These are phyloP conservation scores for Fusarium paranaense DNA, from an alignment of 2,329 filamentous ascomycete species.

Conservation along the genomic window DNA sequence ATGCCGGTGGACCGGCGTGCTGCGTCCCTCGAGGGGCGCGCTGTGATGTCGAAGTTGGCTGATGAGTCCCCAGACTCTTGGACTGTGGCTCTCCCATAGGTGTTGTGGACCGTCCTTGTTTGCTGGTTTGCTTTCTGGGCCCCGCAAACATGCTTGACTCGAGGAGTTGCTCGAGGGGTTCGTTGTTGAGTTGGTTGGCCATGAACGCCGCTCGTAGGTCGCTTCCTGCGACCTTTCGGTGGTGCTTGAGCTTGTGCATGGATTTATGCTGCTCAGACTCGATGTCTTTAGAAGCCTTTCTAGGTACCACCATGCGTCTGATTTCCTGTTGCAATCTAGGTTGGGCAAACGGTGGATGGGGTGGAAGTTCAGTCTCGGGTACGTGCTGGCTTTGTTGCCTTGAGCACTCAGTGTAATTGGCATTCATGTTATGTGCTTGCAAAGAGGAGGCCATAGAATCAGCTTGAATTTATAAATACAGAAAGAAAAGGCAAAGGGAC, in stretches of 20 bases:
- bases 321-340: background rate
- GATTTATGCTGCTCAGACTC: background rate
- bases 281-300: background rate
- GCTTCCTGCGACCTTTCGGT: background rate
- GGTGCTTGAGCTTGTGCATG: background rate
- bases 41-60: background rate
- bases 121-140: background rate
- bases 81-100: background rate
- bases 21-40: background rate
- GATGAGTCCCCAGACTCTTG: background rate
- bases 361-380: background rate
- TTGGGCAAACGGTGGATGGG: background rate
- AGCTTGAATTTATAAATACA: background rate
- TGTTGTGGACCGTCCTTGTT: background rate
- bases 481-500: background rate
- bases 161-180: background rate
- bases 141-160: background rate
- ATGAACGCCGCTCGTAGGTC: background rate
- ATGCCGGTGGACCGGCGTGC: background rate
- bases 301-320: background rate
- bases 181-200: background rate
- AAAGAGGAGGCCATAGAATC: background rate
- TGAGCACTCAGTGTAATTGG: background rate
- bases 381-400: background rate
- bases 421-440: background rate